Base-by-base conservation (phyloP, 176 grass and related monocot genomes). In the Aegilops umbellulata region DNA sequence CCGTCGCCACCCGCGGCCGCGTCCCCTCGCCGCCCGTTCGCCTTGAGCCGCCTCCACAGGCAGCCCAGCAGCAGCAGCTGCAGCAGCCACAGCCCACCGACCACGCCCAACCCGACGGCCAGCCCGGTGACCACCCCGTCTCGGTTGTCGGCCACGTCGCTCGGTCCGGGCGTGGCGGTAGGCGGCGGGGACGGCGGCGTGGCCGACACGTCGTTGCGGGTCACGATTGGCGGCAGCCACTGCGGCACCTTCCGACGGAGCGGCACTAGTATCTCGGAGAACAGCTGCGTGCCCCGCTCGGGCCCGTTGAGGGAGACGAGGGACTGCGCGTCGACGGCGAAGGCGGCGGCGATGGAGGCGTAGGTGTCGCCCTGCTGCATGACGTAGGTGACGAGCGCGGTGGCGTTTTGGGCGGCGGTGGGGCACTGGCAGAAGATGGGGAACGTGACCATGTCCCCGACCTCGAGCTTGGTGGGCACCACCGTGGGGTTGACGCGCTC, bases 341-440 rank as follows among this genome's bases (percentile, higher is more conserved):
- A 99, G 23, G 6, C 83, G 5, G 82, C 0, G 11, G 97, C 97
- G 51, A 99, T 30, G 60, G 88, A 88, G 24, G 91, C 69, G 90
- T 99, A 99, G 51, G 76, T 91, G 64, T 99, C 97, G 16, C 90
- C 90, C 74, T 89, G 90, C 64, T 91, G 94, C 71, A 94, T 88
- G 17, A 99, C 97, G 85, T 96, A 96, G 30, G 94, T 94, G 80
- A 96, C 92, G 17, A 99, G 89, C 74, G 71, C 84, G 77, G 87
- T 86, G 46, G 80, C 61, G 77, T 79, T 84, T n/a, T 57, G 74
- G 8, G 36, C 80, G 62, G 15, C 4, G 20, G 24, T 27, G 4
- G 86, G 96, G 88, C 96, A 98, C 93, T 94, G 96, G 88, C 96
- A 98, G 81, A 98, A 98, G 80, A 98, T 41, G 31, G 96, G 96